A percentile compares a stretch with the other conserved stretches of the same genome.
Conservation (phyloP, 2,329 filamentous ascomycete genomes). For the Corinectria fuckeliana region DNA sequence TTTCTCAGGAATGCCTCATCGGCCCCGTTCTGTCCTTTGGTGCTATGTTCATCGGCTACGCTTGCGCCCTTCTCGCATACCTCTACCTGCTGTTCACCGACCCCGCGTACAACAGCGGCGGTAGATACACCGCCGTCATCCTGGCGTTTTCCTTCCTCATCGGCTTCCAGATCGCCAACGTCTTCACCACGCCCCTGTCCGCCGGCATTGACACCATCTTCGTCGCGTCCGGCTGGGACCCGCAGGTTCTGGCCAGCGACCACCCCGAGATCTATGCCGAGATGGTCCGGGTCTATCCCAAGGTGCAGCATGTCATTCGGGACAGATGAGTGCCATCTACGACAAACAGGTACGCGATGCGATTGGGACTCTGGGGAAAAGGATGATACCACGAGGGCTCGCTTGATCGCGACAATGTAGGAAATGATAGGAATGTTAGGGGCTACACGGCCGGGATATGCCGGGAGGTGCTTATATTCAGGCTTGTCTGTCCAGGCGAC, state of each 20-base stretch:
- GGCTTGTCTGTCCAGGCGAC: not conserved
- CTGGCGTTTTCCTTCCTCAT: conserved; percentile 89
- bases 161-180: conserved; percentile 85
- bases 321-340: conserved; percentile 17
- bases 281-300: conserved; percentile 83
- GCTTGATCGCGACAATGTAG: not conserved
- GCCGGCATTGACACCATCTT: conserved; percentile 94
- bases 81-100: conserved; percentile 84
- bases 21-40: conserved; percentile 78
- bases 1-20: conserved; percentile 72
- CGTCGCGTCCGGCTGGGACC: conserved; percentile 75
- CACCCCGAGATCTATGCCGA: conserved; percentile 82
- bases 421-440: not conserved
- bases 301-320: conserved; percentile 77
- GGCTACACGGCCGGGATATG: not conserved
- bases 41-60: conserved; percentile 82
- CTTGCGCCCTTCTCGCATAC: conserved; percentile 81
- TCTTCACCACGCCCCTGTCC: conserved; percentile 87
- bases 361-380: not conserved
- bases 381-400: conserved; percentile 22
- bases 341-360: not conserved
- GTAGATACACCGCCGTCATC: conserved; percentile 76
- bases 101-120: conserved; percentile 75
- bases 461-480: not conserved
- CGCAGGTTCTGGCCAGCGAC: conserved; percentile 76